phyloP scores from a whole-genome alignment of 805 yeast genomes.

The Metschnikowia cerradonensis region DNA sequence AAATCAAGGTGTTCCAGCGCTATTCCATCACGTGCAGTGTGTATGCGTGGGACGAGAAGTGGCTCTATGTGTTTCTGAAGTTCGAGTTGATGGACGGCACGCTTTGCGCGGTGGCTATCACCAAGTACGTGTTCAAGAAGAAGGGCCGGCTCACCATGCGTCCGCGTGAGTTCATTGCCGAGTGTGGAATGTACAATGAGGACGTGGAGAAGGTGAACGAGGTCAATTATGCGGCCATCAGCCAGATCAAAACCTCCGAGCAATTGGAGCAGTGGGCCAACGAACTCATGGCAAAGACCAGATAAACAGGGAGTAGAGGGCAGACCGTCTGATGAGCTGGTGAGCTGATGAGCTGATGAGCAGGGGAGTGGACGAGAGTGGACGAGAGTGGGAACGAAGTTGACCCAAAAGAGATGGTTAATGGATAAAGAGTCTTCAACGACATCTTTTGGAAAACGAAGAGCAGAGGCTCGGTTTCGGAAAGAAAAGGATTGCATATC shows the following conservation, averaged over 20 bases:
- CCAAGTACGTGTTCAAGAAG: conserved; percentile 76
- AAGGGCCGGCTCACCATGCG: conserved; percentile 68
- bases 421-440: too few species aligned
- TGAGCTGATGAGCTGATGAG: too few species aligned
- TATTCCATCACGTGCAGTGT: conserved; percentile 57
- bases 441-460: too few species aligned
- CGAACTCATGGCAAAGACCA: background rate
- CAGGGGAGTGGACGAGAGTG: too few species aligned
- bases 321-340: too few species aligned
- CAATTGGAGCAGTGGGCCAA: conserved; percentile 34
- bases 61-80: conserved; percentile 70
- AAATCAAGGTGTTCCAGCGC: conserved; percentile 61
- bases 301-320: too few species aligned
- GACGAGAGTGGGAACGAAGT: too few species aligned
- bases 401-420: too few species aligned
- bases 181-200: conserved; percentile 53
- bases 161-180: conserved; percentile 57
- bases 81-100: conserved; percentile 35
- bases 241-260: conserved; percentile 31
- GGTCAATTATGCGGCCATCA: conserved; percentile 38
- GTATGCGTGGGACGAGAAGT: conserved; percentile 81
- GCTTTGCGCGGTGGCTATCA: conserved; percentile 56
- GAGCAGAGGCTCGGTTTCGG: too few species aligned
- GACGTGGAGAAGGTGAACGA: conserved; percentile 42
- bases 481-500: too few species aligned